Evolutionary conservation across 371 early-diverging fungal genomes (phyloP).

Genomic region (Mucor indicus): DNA sequence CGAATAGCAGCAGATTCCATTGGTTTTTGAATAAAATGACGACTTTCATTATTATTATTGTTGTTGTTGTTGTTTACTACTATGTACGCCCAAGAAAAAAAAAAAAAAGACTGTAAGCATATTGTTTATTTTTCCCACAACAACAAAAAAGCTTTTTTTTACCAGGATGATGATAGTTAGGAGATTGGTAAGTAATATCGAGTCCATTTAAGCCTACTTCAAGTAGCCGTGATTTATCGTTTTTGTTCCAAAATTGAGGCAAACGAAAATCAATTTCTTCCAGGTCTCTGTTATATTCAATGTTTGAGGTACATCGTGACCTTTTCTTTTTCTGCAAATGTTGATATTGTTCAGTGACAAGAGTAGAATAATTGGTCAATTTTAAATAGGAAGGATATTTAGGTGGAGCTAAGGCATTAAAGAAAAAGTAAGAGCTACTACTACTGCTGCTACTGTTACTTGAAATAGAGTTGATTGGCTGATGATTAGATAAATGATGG

Average conservation of each 20-base stretch:
- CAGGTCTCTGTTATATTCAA: conserved; percentile 4
- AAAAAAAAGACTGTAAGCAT: too few relatives aligned
- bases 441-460: too few relatives aligned
- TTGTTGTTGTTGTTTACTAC: conserved; percentile 62
- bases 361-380: conserved; percentile 28
- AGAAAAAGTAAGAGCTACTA: too few relatives aligned
- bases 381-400: conserved; percentile 37
- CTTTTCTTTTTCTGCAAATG: background rate
- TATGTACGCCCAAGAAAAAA: conserved; percentile 47
- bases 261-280: conserved; percentile 32
- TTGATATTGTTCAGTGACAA: conserved; percentile 34
- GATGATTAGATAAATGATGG: background rate
- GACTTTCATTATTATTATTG: conserved; percentile 42
- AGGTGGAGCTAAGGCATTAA: conserved; percentile 18
- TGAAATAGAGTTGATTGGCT: background rate
- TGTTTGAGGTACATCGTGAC: background rate
- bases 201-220: conserved; percentile 49
- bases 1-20: conserved; percentile 78
- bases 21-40: too few relatives aligned
- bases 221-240: conserved; percentile 51
- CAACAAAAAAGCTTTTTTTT: too few relatives aligned
- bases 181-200: too few relatives aligned
- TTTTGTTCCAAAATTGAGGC: conserved; percentile 61
- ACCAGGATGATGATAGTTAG: too few relatives aligned
- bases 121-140: too few relatives aligned